Conservation (phyloP, 805 yeast genomes). For the Cyberlindnera galapagoensis region DNA sequence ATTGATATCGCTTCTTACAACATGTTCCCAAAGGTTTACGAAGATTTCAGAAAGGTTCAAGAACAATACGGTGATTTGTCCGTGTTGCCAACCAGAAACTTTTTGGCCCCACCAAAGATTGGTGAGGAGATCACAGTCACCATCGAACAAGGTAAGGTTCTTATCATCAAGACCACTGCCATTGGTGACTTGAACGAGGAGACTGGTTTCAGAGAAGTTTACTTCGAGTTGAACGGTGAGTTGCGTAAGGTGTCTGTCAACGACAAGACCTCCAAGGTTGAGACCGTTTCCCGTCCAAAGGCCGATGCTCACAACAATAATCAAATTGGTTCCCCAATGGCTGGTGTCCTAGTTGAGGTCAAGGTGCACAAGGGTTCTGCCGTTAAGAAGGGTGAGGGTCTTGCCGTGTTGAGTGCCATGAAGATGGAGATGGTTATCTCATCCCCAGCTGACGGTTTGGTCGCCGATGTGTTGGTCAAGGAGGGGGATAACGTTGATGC, state of each 20-base stretch:
- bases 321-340: constrained; percentile 98
- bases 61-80: constrained; percentile 89
- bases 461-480: constrained; percentile 68
- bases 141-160: constrained; percentile 90
- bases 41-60: constrained; percentile 66
- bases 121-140: constrained; percentile 86
- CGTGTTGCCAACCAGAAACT: constrained; percentile 87
- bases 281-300: constrained; percentile 80
- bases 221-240: constrained; percentile 98
- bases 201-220: constrained; percentile 92
- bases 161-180: constrained; percentile 87
- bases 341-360: constrained; percentile 95
- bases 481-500: constrained; percentile 97
- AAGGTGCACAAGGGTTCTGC: constrained; percentile 82
- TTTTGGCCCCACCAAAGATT: constrained; percentile 79
- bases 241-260: constrained; percentile 90
- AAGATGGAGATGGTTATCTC: constrained; percentile 99
- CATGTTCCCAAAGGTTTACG: constrained; percentile 98
- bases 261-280: constrained; percentile 82
- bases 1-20: constrained; percentile 90
- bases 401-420: constrained; percentile 95
- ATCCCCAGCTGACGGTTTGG: constrained; percentile 83
- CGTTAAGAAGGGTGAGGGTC: constrained; percentile 94
- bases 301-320: constrained; percentile 83
- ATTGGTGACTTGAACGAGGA: constrained; percentile 80